Conservation (phyloP, 2,329 filamentous ascomycete species). For the Capronia epimyces region DNA sequence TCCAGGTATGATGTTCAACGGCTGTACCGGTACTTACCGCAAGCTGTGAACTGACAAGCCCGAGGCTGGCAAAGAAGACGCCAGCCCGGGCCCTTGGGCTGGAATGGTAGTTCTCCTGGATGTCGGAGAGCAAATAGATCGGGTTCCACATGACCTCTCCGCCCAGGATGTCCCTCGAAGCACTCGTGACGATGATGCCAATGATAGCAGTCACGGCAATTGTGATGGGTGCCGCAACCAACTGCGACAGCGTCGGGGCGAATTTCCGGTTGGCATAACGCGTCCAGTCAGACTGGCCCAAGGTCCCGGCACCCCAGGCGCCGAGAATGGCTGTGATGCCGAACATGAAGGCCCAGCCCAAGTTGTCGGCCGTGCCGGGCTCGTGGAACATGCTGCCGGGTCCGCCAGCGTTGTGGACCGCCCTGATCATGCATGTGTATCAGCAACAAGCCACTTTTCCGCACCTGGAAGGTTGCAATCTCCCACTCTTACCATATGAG, state of each 20-base stretch:
- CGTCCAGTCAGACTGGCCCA: constrained; percentile 31
- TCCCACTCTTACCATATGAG: constrained; percentile 20
- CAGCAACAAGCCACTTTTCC: not conserved
- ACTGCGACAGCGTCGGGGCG: constrained; percentile 29
- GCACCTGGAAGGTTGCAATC: not conserved
- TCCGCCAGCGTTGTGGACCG: constrained; percentile 24
- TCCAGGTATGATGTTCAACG: too few species aligned
- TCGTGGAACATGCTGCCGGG: constrained; percentile 26
- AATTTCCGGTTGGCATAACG: constrained; percentile 30
- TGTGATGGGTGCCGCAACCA: constrained; percentile 34
- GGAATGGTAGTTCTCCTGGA: constrained; percentile 33
- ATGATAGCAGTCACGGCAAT: constrained; percentile 37
- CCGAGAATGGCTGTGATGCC: constrained; percentile 30
- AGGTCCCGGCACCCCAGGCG: constrained; percentile 29
- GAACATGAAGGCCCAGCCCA: constrained; percentile 29
- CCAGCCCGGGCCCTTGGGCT: constrained; percentile 35
- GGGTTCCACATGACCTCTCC: constrained; percentile 38
- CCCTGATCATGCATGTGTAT: constrained; percentile 9
- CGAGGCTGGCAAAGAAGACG: constrained; percentile 37
- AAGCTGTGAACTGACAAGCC: constrained; percentile 35
- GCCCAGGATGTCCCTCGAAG: constrained; percentile 30
- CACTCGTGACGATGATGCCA: constrained; percentile 38
- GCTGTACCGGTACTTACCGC: constrained; percentile 29
- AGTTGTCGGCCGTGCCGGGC: constrained; percentile 15
- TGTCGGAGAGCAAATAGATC: constrained; percentile 35